Conservation (phyloP, 805 yeast species). For the Wickerhamiella azymoides region DNA sequence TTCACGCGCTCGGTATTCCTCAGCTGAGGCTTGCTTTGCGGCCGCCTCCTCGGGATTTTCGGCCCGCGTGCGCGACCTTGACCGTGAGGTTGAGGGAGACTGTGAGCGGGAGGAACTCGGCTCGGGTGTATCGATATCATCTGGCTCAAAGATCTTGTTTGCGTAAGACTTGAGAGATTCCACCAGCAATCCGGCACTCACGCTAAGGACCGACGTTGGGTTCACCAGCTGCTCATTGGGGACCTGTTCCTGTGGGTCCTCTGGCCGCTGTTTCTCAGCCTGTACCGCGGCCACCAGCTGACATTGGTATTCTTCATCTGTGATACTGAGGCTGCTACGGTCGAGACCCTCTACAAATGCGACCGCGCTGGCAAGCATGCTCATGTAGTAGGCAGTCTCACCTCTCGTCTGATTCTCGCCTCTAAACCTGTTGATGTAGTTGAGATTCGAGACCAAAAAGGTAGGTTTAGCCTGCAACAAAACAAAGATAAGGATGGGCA, state of each 20-base stretch:
- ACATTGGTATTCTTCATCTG: conserved; percentile 43
- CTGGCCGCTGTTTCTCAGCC: conserved; percentile 27
- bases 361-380: conserved; percentile 82
- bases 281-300: conserved; percentile 28
- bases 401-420: conserved; percentile 63
- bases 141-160: conserved; percentile 25
- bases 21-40: conserved; percentile 27
- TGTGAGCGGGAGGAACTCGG: neutral
- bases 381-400: conserved; percentile 81
- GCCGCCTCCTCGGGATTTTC: conserved; percentile 23
- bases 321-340: conserved; percentile 43
- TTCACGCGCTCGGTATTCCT: conserved; percentile 28
- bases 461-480: conserved; percentile 54
- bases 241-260: conserved; percentile 7
- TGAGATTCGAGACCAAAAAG: conserved; percentile 60
- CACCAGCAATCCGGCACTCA: conserved; percentile 37
- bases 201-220: conserved; percentile 24
- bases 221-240: conserved; percentile 10
- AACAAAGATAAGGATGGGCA: conserved; percentile 77
- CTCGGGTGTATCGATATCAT: conserved; percentile 16
- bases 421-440: conserved; percentile 75
- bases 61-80: neutral
- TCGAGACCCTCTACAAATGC: conserved; percentile 57
- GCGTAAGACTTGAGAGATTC: conserved; percentile 33
- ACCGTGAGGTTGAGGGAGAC: neutral